Percentiles rank a stretch among this genome's conserved stretches.
phyloP scores from a whole-genome alignment of 2,329 filamentous ascomycete genomes.

The Aspergillus sp. region DNA sequence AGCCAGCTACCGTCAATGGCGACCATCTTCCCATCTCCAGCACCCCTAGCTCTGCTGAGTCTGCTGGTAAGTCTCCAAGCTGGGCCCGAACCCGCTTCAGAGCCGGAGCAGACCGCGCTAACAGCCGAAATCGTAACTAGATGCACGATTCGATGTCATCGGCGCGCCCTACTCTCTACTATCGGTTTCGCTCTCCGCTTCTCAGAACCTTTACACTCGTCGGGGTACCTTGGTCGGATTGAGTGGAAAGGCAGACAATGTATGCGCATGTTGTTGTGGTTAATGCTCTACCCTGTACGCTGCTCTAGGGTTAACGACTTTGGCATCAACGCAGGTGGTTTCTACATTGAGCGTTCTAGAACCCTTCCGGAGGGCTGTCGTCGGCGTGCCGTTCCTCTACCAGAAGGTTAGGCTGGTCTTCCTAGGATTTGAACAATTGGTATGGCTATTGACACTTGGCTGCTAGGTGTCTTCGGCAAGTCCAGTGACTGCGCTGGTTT shows the following conservation, averaged over 20 bases:
- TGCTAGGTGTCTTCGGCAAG: conserved; percentile 76
- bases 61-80: conserved; percentile 39
- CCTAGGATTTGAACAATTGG: neutral
- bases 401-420: conserved; percentile 57
- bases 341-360: conserved; percentile 87
- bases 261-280: conserved; percentile 44
- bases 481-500: conserved; percentile 84
- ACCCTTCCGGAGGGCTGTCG: conserved; percentile 74
- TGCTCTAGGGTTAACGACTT: conserved; percentile 7
- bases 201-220: conserved; percentile 88
- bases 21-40: conserved; percentile 39
- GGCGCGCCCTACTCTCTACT: conserved; percentile 91
- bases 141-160: conserved; percentile 92
- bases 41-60: conserved; percentile 44
- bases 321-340: conserved; percentile 62
- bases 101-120: conserved; percentile 11
- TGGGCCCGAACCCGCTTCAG: neutral
- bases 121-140: conserved; percentile 49
- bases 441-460: conserved; percentile 15
- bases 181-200: conserved; percentile 88
- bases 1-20: conserved; percentile 39
- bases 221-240: conserved; percentile 88
- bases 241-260: conserved; percentile 87
- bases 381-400: conserved; percentile 93
- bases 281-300: neutral